These are phyloP conservation scores for Fusarium hostae DNA, from an alignment of 2,329 filamentous ascomycete genomes.

Conservation along the genomic window DNA sequence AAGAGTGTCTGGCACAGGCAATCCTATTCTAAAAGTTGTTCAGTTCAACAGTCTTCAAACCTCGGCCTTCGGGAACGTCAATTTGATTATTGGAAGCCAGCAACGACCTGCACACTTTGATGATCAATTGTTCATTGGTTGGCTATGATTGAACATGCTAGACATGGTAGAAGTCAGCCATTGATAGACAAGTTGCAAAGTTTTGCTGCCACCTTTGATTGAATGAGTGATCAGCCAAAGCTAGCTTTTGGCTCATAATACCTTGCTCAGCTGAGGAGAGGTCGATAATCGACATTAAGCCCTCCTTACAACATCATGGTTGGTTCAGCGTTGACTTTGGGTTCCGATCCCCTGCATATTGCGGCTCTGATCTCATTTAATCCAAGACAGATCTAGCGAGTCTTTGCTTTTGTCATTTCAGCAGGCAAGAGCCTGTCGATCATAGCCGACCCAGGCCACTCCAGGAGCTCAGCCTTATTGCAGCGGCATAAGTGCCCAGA, in stretches of 20 bases:
- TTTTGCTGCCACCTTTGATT: neutral
- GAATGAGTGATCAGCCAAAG: slow-evolving; percentile 8
- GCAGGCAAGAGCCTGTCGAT: slow-evolving; percentile 35
- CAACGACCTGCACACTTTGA: neutral
- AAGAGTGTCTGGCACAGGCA: neutral
- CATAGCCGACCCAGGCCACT: slow-evolving; percentile 19
- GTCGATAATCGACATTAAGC: neutral
- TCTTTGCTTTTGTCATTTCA: slow-evolving; percentile 33
- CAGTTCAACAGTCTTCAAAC: neutral
- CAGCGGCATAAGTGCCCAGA: slow-evolving; percentile 3
- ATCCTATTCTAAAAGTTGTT: neutral
- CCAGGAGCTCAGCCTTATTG: slow-evolving; percentile 36
- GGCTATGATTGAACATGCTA: neutral
- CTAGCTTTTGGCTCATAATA: slow-evolving; percentile 1
- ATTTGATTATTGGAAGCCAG: neutral
- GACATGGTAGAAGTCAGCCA: neutral
- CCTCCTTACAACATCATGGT: slow-evolving; percentile 16
- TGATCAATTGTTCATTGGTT: neutral
- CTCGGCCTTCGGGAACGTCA: neutral
- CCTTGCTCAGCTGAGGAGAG: slow-evolving; percentile 29
- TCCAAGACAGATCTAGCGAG: neutral
- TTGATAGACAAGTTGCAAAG: slow-evolving; percentile 2
- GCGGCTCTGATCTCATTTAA: slow-evolving; percentile 21
- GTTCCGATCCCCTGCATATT: slow-evolving; percentile 28
- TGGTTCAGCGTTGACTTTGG: slow-evolving; percentile 12